Evolutionary conservation across 2,329 filamentous ascomycete species (phyloP).

Genomic region (Cylindrodendrum hubeiense): DNA sequence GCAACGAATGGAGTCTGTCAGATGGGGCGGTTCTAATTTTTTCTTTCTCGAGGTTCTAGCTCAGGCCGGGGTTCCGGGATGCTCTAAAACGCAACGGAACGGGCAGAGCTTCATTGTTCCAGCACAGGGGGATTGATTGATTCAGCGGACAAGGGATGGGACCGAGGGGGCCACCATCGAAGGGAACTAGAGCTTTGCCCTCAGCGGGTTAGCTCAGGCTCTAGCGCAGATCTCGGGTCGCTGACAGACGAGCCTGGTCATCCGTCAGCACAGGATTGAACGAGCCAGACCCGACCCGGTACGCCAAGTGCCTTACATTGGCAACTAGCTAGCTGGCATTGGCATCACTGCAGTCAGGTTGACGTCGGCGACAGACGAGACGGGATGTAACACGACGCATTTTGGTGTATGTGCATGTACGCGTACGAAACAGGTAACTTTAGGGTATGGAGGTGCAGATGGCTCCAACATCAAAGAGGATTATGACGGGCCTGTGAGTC

Average conservation of each 20-base stretch:
- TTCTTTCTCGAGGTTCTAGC: background rate
- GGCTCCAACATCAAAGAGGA: background rate
- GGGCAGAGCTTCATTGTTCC: background rate
- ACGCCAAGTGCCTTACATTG: background rate
- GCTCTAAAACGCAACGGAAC: background rate
- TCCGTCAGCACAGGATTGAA: background rate
- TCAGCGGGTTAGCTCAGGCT: constrained; percentile 16
- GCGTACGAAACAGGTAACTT: constrained; percentile 17
- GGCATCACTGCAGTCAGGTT: background rate
- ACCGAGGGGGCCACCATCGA: constrained; percentile 6
- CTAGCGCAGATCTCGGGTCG: constrained; percentile 26
- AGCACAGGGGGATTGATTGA: background rate
- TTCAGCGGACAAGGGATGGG: background rate
- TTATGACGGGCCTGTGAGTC: background rate
- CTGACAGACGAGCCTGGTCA: constrained; percentile 16
- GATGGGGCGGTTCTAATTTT: background rate
- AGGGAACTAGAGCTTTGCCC: constrained; percentile 19
- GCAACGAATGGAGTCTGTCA: background rate
- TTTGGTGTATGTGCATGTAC: background rate
- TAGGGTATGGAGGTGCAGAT: background rate
- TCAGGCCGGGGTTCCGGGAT: background rate
- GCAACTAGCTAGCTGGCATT: background rate
- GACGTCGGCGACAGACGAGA: background rate
- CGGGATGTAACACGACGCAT: background rate
- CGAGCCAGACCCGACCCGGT: background rate